Percentiles rank a stretch among this genome's conserved stretches.
phyloP scores from a whole-genome alignment of 768 basidiomycete genomes.

The Russula virescens region DNA sequence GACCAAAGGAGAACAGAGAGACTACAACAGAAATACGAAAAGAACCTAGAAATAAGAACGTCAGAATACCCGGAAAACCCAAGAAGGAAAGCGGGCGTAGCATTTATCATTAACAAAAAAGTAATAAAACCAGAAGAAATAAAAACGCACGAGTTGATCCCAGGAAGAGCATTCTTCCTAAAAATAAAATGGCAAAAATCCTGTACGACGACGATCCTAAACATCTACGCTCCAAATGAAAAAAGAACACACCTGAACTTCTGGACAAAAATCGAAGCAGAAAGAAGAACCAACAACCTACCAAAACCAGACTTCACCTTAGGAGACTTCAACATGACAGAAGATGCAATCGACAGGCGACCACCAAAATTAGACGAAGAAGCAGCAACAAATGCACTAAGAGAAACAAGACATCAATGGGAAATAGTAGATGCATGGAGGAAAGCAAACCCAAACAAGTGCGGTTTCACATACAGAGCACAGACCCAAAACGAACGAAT shows the following conservation, averaged over 20 bases:
- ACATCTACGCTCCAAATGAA: conserved; percentile 26
- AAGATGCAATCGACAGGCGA: not conserved
- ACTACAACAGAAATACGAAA: not conserved
- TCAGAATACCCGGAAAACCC: not conserved
- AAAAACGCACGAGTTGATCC: not conserved
- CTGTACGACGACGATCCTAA: conserved; percentile 11
- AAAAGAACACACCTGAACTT: conserved; percentile 1
- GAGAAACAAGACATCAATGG: not conserved
- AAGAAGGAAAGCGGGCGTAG: not conserved
- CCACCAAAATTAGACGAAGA: not conserved
- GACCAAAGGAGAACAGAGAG: no score
- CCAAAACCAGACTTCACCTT: not conserved
- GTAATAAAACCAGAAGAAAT: not conserved
- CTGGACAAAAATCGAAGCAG: conserved; percentile 12
- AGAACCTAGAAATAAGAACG: not conserved
- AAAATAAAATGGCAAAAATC: conserved; percentile 21
- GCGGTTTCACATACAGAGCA: no score
- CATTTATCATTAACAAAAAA: not conserved
- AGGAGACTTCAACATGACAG: conserved; percentile 4
- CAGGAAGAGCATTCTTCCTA: not conserved
- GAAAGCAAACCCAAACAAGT: not conserved
- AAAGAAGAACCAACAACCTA: not conserved
- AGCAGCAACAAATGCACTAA: not conserved
- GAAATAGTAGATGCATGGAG: not conserved
- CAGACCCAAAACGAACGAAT: no score